Percentiles rank a stretch among this genome's conserved stretches.
Evolutionary conservation across 108 stramenopile species (phyloP).

Genomic region (Cylindrotheca fusiformis): DNA sequence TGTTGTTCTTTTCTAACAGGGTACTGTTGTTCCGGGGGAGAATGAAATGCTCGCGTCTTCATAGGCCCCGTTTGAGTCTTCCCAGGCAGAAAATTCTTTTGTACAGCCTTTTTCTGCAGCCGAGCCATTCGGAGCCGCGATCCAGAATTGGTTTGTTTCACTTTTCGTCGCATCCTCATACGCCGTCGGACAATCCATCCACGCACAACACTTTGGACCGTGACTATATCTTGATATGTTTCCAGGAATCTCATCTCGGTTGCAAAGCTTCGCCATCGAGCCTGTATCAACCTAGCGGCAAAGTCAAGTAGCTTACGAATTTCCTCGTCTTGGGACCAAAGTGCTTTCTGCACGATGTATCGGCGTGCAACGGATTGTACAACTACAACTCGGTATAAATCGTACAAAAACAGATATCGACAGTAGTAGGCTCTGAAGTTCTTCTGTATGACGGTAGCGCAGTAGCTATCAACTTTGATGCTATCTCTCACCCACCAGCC

Average conservation of each 20-base stretch:
- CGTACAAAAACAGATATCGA: conserved; percentile 36
- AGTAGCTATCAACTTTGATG: conserved; percentile 64
- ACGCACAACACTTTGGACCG: conserved; percentile 63
- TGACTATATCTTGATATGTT: conserved; percentile 52
- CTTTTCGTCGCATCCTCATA: no score
- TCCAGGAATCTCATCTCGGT: conserved; percentile 60
- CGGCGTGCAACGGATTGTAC: conserved; percentile 52
- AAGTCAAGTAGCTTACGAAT: not conserved
- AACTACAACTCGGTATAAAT: conserved; percentile 48
- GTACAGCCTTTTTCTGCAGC: no score
- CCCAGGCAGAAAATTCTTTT: no score
- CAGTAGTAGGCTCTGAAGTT: conserved; percentile 33
- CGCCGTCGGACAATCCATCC: conserved; percentile 44
- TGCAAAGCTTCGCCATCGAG: conserved; percentile 52
- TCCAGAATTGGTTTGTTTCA: no score
- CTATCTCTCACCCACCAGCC: conserved; percentile 84
- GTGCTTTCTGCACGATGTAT: not conserved
- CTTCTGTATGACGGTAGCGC: conserved; percentile 68
- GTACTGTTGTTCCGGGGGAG: no score
- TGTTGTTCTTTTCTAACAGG: no score
- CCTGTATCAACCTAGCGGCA: conserved; percentile 58
- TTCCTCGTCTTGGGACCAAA: conserved; percentile 23
- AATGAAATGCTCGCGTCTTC: no score
- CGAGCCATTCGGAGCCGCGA: no score
- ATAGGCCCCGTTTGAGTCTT: no score